Evolutionary conservation across 805 yeast species (phyloP).

Genomic region (Lipomyces spencermartinsiae): DNA sequence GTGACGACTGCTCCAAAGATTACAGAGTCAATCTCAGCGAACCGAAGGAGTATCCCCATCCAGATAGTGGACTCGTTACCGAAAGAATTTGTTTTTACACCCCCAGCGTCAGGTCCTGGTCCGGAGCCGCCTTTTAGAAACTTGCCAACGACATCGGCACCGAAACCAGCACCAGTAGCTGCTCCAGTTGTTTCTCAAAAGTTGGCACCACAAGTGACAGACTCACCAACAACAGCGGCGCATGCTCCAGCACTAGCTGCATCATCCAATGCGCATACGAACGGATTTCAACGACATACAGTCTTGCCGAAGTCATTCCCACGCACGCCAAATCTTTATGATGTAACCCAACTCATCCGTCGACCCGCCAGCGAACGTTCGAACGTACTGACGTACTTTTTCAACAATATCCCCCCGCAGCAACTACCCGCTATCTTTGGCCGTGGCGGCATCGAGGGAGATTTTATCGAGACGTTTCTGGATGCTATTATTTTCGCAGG

Average conservation of each 20-base stretch:
- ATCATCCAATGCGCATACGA: not conserved
- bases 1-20: not conserved
- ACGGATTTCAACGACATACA: not conserved
- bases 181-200: not conserved
- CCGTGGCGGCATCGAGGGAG: slow-evolving; percentile 33
- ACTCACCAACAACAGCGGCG: not conserved
- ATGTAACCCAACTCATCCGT: slow-evolving; percentile 27
- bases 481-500: slow-evolving; percentile 14
- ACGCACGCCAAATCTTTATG: slow-evolving; percentile 17
- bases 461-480: slow-evolving; percentile 26
- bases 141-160: not conserved
- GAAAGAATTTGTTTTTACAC: not conserved
- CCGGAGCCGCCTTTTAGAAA: not conserved
- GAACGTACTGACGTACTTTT: slow-evolving; percentile 23
- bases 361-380: slow-evolving; percentile 25
- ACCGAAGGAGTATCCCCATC: not conserved
- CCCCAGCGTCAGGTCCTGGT: not conserved
- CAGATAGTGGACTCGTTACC: slow-evolving; percentile 16
- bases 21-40: slow-evolving; percentile 4
- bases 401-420: slow-evolving; percentile 10
- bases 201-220: not conserved
- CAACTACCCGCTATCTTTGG: slow-evolving; percentile 19
- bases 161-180: not conserved
- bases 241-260: not conserved
- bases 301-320: slow-evolving; percentile 19